phyloP scores from a whole-genome alignment of 306 rosid genomes.

The Malus orientalis region DNA sequence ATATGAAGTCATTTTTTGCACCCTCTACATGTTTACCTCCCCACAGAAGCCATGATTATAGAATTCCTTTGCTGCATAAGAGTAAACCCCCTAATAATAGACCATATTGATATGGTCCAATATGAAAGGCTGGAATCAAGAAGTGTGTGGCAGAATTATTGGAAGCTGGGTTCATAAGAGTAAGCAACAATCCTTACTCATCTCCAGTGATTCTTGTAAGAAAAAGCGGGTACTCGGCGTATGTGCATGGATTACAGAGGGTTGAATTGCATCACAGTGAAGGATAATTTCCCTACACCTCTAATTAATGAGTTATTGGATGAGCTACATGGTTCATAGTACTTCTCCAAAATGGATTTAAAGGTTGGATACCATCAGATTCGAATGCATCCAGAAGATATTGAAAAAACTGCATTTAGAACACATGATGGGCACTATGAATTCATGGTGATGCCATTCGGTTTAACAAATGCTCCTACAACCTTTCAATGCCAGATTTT shows the following conservation, averaged over 20 bases:
- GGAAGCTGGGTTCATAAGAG: neutral
- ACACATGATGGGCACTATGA: neutral
- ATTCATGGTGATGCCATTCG: too few relatives aligned
- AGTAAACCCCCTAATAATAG: neutral
- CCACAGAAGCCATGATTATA: too few relatives aligned
- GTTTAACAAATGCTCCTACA: neutral
- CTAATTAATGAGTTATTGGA: neutral
- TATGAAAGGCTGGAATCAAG: too few relatives aligned
- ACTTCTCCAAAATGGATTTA: neutral
- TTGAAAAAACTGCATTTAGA: neutral
- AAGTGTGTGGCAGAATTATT: too few relatives aligned
- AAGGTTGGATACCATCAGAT: neutral
- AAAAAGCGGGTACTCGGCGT: neutral
- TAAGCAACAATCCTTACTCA: neutral
- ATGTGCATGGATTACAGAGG: neutral
- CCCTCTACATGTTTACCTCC: neutral
- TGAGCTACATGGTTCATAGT: neutral
- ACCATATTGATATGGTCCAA: neutral
- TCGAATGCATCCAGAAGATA: neutral
- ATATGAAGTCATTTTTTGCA: too few relatives aligned
- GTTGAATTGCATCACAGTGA: neutral
- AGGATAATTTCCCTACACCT: too few relatives aligned
- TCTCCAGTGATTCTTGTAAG: neutral
- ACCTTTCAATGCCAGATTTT: neutral
- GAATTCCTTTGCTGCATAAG: too few relatives aligned